A percentile compares a stretch with the other conserved stretches of the same genome.
Conservation (phyloP, 1,284 basidiomycete genomes). For the Ceratobasidium papillatum region DNA sequence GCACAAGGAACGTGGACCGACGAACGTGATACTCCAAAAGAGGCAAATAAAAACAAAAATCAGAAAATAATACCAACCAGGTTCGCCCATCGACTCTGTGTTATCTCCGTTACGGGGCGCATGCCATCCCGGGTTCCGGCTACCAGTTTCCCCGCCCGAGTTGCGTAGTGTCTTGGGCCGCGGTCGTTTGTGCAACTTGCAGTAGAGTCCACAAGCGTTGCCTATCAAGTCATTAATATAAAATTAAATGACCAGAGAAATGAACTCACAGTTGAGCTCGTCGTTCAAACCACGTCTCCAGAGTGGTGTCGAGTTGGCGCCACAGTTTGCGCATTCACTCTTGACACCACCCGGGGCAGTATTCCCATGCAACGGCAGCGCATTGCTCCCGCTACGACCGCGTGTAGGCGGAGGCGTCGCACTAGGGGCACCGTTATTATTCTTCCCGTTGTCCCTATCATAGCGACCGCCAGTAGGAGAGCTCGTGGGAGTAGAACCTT, state of each 20-base stretch:
- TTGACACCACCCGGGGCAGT: slow-evolving; percentile 78
- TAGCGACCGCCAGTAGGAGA: slow-evolving; percentile 13
- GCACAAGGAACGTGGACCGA: slow-evolving; percentile 13
- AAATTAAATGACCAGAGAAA: slow-evolving; percentile 36
- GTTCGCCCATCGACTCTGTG: slow-evolving; percentile 54
- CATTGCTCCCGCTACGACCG: slow-evolving; percentile 36
- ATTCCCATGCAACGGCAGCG: slow-evolving; percentile 48
- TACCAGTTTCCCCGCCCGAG: slow-evolving; percentile 64
- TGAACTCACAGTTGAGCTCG: slow-evolving; percentile 77
- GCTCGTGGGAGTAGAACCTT: slow-evolving; percentile 52
- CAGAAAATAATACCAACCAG: slow-evolving; percentile 42
- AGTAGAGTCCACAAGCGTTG: slow-evolving; percentile 43
- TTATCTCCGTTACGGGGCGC: slow-evolving; percentile 32
- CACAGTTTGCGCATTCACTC: slow-evolving; percentile 83
- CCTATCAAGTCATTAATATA: neutral
- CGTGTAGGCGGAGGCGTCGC: slow-evolving; percentile 51
- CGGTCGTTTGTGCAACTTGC: slow-evolving; percentile 72
- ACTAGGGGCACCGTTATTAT: slow-evolving; percentile 38
- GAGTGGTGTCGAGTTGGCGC: slow-evolving; percentile 81
- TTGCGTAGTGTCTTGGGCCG: slow-evolving; percentile 84
- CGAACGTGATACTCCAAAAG: slow-evolving; percentile 23
- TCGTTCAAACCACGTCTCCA: slow-evolving; percentile 84
- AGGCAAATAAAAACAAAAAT: slow-evolving; percentile 46
- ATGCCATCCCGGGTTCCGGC: slow-evolving; percentile 44
- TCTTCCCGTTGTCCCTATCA: slow-evolving; percentile 6